These are phyloP conservation scores for Bacterosira constricta DNA, from an alignment of 108 stramenopile species.

Conservation along the genomic window DNA sequence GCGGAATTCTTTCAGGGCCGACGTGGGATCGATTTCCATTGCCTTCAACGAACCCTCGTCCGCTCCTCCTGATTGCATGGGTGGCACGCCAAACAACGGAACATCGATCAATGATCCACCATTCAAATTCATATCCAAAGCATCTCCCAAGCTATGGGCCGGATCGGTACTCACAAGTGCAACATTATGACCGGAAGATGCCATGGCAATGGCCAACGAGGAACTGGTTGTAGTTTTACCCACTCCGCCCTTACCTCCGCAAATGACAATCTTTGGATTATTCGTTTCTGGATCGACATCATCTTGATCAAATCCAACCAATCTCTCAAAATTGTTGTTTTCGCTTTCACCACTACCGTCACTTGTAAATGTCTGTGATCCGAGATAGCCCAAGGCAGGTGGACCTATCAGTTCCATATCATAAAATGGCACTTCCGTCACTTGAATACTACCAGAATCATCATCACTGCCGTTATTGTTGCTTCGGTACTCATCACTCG, in stretches of 20 bases:
- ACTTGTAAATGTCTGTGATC: constrained; percentile 53
- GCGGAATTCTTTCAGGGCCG: constrained; percentile 76
- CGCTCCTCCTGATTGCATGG: neutral
- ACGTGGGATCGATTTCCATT: constrained; percentile 83
- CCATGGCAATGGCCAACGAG: constrained; percentile 87
- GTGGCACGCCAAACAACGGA: constrained; percentile 69
- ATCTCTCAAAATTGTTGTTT: constrained; percentile 56
- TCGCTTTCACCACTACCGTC: neutral
- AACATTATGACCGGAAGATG: constrained; percentile 83
- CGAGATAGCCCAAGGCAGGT: constrained; percentile 79
- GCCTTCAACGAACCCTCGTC: constrained; percentile 77
- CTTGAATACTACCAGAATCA: constrained; percentile 47
- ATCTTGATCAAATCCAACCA: constrained; percentile 59
- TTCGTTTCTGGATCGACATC: constrained; percentile 9
- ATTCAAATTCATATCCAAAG: constrained; percentile 74
- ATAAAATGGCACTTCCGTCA: constrained; percentile 81
- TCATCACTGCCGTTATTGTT: constrained; percentile 44
- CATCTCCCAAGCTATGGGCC: constrained; percentile 97
- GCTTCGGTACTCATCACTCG: constrained; percentile 58
- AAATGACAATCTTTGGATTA: constrained; percentile 76
- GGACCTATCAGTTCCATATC: constrained; percentile 86
- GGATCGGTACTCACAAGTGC: constrained; percentile 95
- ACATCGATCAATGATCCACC: constrained; percentile 73
- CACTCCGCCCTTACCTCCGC: constrained; percentile 91
- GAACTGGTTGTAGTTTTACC: constrained; percentile 91